These are phyloP conservation scores for Fistulinella cinereoalba DNA, from an alignment of 1,284 basidiomycete species.

Conservation along the genomic window DNA sequence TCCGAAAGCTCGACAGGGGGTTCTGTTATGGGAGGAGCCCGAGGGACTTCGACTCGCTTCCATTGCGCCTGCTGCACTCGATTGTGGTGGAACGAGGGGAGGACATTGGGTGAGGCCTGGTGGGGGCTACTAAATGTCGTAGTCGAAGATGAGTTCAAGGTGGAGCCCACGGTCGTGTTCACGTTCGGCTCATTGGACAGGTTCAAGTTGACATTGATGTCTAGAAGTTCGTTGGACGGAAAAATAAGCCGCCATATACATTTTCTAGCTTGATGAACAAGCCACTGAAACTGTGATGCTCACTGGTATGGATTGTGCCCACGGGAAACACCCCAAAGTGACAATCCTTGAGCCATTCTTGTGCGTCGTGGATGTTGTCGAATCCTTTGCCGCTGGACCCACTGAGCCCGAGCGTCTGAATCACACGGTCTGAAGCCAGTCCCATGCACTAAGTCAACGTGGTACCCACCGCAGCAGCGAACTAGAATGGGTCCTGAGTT, in stretches of 20 bases:
- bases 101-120: neutral
- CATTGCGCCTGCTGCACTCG: too few species aligned
- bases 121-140: slow-evolving; percentile 1
- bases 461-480: slow-evolving; percentile 24
- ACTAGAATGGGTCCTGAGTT: slow-evolving; percentile 14
- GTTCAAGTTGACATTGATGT: slow-evolving; percentile 23
- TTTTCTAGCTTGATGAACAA: neutral
- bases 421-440: neutral
- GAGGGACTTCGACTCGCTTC: neutral
- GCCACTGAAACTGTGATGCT: too few species aligned
- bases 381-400: slow-evolving; percentile 35
- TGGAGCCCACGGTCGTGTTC: neutral
- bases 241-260: neutral
- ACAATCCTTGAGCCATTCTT: slow-evolving; percentile 24
- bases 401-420: slow-evolving; percentile 31
- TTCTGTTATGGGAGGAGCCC: neutral
- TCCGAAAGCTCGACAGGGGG: slow-evolving; percentile 35
- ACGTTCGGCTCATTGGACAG: slow-evolving; percentile 8
- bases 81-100: neutral
- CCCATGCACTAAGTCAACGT: neutral
- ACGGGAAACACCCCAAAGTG: slow-evolving; percentile 13
- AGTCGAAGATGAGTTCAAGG: slow-evolving; percentile 4
- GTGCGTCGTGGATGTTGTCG: slow-evolving; percentile 29
- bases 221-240: slow-evolving; percentile 7
- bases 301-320: slow-evolving; percentile 19